Evolutionary conservation across 2,329 filamentous ascomycete genomes (phyloP).

Genomic region (Penicillium sp.): DNA sequence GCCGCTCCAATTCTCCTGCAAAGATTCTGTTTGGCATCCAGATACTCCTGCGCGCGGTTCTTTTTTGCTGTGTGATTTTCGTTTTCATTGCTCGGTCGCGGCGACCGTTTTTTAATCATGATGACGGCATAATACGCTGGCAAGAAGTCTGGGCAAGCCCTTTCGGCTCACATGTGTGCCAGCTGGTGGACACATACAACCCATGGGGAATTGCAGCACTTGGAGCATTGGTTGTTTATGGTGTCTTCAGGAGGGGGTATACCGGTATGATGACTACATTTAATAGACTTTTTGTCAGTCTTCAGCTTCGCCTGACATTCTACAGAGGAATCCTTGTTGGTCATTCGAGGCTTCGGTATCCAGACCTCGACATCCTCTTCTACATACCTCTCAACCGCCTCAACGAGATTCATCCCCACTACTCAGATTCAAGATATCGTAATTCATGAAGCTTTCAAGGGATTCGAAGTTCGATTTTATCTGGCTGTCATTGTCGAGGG

Average conservation of each 20-base stretch:
- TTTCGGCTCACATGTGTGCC: slow-evolving; percentile 30
- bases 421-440: slow-evolving; percentile 88
- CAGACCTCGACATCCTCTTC: slow-evolving; percentile 71
- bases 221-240: slow-evolving; percentile 39
- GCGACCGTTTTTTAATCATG: slow-evolving; percentile 21
- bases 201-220: slow-evolving; percentile 41
- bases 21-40: slow-evolving; percentile 42
- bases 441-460: slow-evolving; percentile 89
- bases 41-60: slow-evolving; percentile 42
- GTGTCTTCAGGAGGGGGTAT: slow-evolving; percentile 46
- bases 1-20: slow-evolving; percentile 43
- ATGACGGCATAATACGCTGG: slow-evolving; percentile 27
- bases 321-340: slow-evolving; percentile 75
- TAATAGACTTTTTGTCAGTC: neutral
- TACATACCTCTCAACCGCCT: slow-evolving; percentile 58
- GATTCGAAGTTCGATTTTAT: slow-evolving; percentile 86
- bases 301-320: slow-evolving; percentile 12
- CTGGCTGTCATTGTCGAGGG: slow-evolving; percentile 83
- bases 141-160: slow-evolving; percentile 31
- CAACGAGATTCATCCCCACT: slow-evolving; percentile 79
- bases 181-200: slow-evolving; percentile 35
- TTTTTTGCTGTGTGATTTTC: slow-evolving; percentile 40
- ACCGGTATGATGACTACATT: slow-evolving; percentile 41
- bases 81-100: slow-evolving; percentile 34
- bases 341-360: slow-evolving; percentile 81